Percentiles rank a stretch among this genome's conserved stretches.
These are phyloP conservation scores for Centaurea solstitialis DNA, from an alignment of 129 eudicot genomes.

Conservation along the genomic window DNA sequence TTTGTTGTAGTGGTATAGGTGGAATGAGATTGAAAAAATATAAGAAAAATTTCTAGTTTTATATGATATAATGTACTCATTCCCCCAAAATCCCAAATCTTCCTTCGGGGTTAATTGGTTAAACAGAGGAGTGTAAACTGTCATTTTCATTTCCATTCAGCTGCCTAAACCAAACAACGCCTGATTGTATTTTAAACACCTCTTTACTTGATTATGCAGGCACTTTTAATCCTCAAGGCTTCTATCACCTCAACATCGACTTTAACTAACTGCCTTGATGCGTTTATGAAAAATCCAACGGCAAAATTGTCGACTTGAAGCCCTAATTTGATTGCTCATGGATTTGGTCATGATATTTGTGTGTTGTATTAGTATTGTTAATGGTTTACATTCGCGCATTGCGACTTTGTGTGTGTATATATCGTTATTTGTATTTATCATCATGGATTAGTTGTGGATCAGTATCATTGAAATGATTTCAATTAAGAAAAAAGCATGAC, in stretches of 20 bases:
- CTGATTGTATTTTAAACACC: background rate
- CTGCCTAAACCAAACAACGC: no score
- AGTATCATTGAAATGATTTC: background rate
- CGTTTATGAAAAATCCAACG: constrained; percentile 1
- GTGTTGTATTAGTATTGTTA: background rate
- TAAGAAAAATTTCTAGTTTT: no score
- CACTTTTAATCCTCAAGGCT: constrained; percentile 22
- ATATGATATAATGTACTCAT: no score
- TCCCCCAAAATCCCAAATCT: no score
- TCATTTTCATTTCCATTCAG: no score
- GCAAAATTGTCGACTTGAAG: constrained; percentile 7
- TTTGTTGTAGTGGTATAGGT: no score
- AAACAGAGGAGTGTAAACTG: no score
- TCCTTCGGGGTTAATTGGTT: no score
- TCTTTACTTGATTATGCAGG: constrained; percentile 18
- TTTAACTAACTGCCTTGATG: constrained; percentile 14
- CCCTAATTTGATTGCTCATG: background rate
- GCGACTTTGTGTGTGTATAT: background rate
- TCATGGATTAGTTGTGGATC: background rate
- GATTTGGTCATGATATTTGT: background rate
- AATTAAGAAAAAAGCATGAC: background rate
- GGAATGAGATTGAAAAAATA: no score
- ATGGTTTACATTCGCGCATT: background rate
- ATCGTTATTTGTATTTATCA: background rate
- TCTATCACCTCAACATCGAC: constrained; percentile 17